Percentiles rank a stretch among this genome's conserved stretches.
Evolutionary conservation across 495 filamentous ascomycete genomes (phyloP).

Genomic region (Cairneyella variabilis): DNA sequence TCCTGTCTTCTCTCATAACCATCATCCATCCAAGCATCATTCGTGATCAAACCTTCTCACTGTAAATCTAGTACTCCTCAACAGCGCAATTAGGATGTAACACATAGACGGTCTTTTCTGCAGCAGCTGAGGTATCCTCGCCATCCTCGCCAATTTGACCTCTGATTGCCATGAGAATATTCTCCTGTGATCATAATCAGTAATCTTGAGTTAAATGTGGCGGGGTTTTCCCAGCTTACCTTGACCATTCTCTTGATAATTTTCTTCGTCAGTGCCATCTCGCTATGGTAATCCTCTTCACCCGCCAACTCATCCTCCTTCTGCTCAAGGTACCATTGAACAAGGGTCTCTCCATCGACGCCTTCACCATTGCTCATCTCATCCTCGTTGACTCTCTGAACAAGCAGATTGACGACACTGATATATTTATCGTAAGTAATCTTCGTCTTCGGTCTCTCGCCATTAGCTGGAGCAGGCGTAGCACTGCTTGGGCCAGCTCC

Average conservation of each 20-base stretch:
- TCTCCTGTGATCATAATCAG: slow-evolving; percentile 58
- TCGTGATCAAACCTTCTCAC: neutral
- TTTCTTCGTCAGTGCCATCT: slow-evolving; percentile 76
- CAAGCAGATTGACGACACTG: slow-evolving; percentile 78
- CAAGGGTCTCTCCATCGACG: slow-evolving; percentile 79
- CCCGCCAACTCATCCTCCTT: slow-evolving; percentile 77
- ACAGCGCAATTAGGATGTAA: slow-evolving; percentile 92
- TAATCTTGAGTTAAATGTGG: neutral
- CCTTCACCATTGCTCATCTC: slow-evolving; percentile 71
- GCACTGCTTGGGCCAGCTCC: slow-evolving; percentile 24
- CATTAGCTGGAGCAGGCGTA: slow-evolving; percentile 22
- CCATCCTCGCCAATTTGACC: slow-evolving; percentile 63
- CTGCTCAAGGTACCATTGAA: slow-evolving; percentile 93
- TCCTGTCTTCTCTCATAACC: neutral
- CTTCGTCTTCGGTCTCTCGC: slow-evolving; percentile 63
- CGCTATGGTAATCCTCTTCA: slow-evolving; percentile 73
- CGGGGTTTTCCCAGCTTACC: slow-evolving; percentile 48
- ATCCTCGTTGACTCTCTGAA: slow-evolving; percentile 76
- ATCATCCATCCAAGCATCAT: slow-evolving; percentile 9
- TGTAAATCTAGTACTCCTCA: slow-evolving; percentile 47
- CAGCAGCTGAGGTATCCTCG: slow-evolving; percentile 38
- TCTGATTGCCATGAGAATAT: slow-evolving; percentile 85
- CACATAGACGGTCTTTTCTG: slow-evolving; percentile 70
- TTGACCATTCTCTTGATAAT: slow-evolving; percentile 95
- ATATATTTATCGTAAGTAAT: slow-evolving; percentile 97